A percentile compares a stretch with the other conserved stretches of the same genome.
These are phyloP conservation scores for Cucurbita pepo DNA, from an alignment of 306 rosid species.

Conservation along the genomic window DNA sequence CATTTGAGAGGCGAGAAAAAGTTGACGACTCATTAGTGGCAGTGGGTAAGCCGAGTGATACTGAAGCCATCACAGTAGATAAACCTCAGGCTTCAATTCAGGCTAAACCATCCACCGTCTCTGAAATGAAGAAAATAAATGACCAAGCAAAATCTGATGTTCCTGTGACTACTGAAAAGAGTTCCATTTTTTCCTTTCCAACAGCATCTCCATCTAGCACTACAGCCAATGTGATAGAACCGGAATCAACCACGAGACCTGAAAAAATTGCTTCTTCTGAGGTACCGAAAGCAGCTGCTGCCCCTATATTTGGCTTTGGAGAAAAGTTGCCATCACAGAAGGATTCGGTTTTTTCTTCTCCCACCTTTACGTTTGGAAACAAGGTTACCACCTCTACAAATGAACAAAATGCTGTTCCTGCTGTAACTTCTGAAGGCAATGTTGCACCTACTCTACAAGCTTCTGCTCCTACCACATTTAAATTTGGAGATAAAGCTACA, in stretches of 20 bases:
- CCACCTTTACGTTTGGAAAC: constrained; percentile 12
- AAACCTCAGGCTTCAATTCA: constrained; percentile 18
- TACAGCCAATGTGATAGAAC: constrained; percentile 8
- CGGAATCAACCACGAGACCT: constrained; percentile 19
- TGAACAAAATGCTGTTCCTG: constrained; percentile 16
- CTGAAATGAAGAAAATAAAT: constrained; percentile 13
- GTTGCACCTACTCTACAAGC: constrained; percentile 12
- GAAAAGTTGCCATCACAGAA: constrained; percentile 25
- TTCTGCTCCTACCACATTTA: constrained; percentile 1
- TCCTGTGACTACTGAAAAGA: constrained; percentile 23
- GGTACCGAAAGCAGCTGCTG: constrained; percentile 18
- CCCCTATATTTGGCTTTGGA: constrained; percentile 14
- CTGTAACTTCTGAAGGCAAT: constrained; percentile 13
- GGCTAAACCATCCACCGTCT: constrained; percentile 12
- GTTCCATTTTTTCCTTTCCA: constrained; percentile 8
- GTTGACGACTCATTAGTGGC: constrained; percentile 9
- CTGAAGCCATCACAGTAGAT: constrained; percentile 15
- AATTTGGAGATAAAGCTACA: constrained; percentile 5
- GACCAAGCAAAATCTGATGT: constrained; percentile 12
- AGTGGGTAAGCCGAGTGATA: constrained; percentile 15
- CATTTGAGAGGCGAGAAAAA: constrained; percentile 22
- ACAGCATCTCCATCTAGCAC: constrained; percentile 10
- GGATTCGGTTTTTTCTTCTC: constrained; percentile 19
- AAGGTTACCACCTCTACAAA: constrained; percentile 19
- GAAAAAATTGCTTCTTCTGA: constrained; percentile 19